A percentile compares a stretch with the other conserved stretches of the same genome.
These are phyloP conservation scores for Skeletonema potamos DNA, from an alignment of 108 stramenopile species.

Conservation along the genomic window DNA sequence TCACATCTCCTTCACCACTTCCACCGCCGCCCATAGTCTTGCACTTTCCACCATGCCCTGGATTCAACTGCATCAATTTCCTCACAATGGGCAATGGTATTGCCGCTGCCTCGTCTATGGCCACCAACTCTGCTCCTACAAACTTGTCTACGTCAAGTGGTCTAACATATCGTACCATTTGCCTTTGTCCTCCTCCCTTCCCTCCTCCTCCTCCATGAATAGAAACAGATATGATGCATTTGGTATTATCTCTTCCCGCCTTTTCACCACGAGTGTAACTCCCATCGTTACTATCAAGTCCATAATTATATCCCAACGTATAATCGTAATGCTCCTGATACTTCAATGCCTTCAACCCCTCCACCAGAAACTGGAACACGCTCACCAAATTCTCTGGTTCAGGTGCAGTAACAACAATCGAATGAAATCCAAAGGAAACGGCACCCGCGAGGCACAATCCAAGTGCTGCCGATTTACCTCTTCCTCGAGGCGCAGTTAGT, in stretches of 20 bases:
- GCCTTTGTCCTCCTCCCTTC: conserved; percentile 61
- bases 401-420: conserved; percentile 95
- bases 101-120: conserved; percentile 99
- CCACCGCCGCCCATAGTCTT: conserved; percentile 30
- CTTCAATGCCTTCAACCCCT: conserved; percentile 92
- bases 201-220: conserved; percentile 60
- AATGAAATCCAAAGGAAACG: conserved; percentile 93
- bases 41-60: conserved; percentile 29
- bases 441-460: conserved; percentile 97
- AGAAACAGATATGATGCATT: conserved; percentile 86
- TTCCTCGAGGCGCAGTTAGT: conserved; percentile 90
- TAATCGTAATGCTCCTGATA: conserved; percentile 98
- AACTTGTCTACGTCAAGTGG: conserved; percentile 89
- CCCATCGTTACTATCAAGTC: conserved; percentile 8
- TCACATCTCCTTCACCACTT: conserved; percentile 45
- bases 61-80: conserved; percentile 68
- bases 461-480: conserved; percentile 98
- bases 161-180: conserved; percentile 91
- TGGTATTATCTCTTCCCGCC: conserved; percentile 76
- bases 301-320: conserved; percentile 75
- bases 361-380: conserved; percentile 95
- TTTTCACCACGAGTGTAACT: conserved; percentile 36
- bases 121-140: conserved; percentile 94
- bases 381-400: conserved; percentile 97
- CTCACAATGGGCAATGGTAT: conserved; percentile 97